phyloP scores from a whole-genome alignment of 129 eudicot species.

The Cynara cardunculus region DNA sequence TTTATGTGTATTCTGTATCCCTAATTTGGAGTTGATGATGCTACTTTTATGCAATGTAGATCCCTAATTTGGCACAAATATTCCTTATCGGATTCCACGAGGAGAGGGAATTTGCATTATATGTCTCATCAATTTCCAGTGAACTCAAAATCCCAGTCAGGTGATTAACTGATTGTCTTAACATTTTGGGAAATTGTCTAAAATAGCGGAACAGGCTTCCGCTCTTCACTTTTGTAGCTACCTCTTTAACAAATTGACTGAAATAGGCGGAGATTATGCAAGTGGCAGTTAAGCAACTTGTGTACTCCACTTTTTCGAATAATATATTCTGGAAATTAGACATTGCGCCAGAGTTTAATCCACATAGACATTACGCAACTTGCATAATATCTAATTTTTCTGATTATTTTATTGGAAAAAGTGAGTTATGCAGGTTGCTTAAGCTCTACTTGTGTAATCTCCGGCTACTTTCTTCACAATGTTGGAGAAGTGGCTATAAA shows the following conservation, averaged over 20 bases:
- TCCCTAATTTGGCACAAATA: constrained; percentile 78
- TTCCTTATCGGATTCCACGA: constrained; percentile 81
- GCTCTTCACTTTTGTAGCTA: too few species aligned
- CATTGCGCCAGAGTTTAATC: neutral
- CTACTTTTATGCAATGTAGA: constrained; percentile 39
- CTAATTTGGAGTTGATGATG: constrained; percentile 20
- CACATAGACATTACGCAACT: neutral
- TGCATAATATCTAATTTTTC: neutral
- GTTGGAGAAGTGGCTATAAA: neutral
- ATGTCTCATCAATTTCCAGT: constrained; percentile 82
- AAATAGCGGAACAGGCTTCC: neutral
- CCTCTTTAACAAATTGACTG: neutral
- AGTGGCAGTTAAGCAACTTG: neutral
- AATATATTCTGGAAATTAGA: neutral
- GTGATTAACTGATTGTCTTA: constrained; percentile 31
- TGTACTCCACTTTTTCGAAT: neutral
- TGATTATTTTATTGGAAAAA: neutral
- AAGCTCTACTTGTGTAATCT: neutral
- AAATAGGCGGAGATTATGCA: neutral
- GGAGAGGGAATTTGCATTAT: constrained; percentile 81
- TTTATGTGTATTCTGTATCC: constrained; percentile 1
- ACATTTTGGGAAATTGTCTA: neutral
- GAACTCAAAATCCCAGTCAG: constrained; percentile 97
- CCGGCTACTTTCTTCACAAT: neutral
- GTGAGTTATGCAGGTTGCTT: neutral